Conservation (phyloP, 208 protist species). For the Acanthamoeba culbertsoni region DNA sequence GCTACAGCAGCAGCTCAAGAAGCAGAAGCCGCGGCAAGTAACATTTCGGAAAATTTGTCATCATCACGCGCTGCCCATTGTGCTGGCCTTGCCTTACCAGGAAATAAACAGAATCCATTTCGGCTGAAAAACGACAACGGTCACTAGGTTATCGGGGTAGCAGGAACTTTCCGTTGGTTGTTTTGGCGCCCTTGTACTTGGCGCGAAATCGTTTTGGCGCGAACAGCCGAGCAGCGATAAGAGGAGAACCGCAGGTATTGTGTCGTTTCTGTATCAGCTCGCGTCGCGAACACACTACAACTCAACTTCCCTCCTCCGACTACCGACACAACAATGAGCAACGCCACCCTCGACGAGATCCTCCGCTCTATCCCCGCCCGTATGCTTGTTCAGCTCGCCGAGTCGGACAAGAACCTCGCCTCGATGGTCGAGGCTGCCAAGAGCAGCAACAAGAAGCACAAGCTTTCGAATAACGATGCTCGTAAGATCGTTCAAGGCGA, state of each 20-base stretch:
- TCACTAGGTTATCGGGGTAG: too few relatives aligned
- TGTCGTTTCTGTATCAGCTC: not conserved
- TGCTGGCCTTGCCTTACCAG: too few relatives aligned
- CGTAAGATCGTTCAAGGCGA: constrained; percentile 16
- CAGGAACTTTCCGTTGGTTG: not conserved
- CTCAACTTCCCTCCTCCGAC: not conserved
- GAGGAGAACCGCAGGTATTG: too few relatives aligned
- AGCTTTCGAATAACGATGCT: not conserved
- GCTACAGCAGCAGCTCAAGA: not conserved
- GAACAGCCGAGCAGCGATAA: not conserved
- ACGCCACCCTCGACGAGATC: not conserved
- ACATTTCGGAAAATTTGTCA: not conserved
- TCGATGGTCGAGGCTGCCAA: not conserved
- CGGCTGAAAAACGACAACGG: too few relatives aligned
- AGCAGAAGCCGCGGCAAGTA: not conserved
- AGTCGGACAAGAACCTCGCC: not conserved
- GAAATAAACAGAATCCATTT: too few relatives aligned
- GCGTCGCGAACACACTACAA: not conserved
- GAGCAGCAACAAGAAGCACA: not conserved
- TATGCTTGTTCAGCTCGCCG: constrained; percentile 27
- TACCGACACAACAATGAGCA: constrained; percentile 13
- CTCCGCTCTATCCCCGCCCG: not conserved
- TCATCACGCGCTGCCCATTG: too few relatives aligned
- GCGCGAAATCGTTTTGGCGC: not conserved
- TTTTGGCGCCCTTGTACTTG: not conserved